phyloP scores from a whole-genome alignment of 2,329 filamentous ascomycete species.

The Trichoderma atroviride region DNA sequence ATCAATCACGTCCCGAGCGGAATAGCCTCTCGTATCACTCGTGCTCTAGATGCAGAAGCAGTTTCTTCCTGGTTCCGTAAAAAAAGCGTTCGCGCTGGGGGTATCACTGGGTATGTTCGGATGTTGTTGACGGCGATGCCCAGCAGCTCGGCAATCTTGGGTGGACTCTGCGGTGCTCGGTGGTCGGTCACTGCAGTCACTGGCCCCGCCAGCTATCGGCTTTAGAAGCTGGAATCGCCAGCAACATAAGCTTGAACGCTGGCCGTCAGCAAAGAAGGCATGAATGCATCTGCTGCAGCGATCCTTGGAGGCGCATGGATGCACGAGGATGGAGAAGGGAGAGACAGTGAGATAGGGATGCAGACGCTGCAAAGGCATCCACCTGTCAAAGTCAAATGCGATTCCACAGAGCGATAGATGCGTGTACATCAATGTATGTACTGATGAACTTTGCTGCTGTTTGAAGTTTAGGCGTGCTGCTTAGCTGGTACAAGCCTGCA shows the following conservation, averaged over 20 bases:
- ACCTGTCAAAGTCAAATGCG: not conserved
- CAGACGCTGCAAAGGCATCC: not conserved
- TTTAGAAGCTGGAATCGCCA: not conserved
- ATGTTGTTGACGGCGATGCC: conserved; percentile 18
- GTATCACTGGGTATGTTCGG: not conserved
- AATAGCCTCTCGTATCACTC: not conserved
- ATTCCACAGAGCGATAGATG: not conserved
- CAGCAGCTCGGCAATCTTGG: conserved; percentile 22
- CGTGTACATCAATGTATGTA: not conserved
- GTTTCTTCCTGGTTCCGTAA: not conserved
- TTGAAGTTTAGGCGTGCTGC: not conserved
- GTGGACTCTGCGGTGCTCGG: conserved; percentile 16
- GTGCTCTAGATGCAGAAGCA: not conserved
- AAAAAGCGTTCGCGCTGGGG: not conserved
- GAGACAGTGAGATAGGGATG: not conserved
- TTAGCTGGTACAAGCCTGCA: not conserved
- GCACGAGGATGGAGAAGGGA: not conserved
- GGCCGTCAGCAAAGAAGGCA: conserved; percentile 1
- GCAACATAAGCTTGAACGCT: not conserved
- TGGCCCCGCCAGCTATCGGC: conserved; percentile 22
- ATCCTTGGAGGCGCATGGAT: not conserved
- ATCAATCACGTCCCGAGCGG: not conserved
- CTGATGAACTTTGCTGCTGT: not conserved
- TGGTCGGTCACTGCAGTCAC: not conserved
- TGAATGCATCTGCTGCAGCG: not conserved